phyloP scores from a whole-genome alignment of 495 filamentous ascomycete genomes.

The Cudoniella acicularis region DNA sequence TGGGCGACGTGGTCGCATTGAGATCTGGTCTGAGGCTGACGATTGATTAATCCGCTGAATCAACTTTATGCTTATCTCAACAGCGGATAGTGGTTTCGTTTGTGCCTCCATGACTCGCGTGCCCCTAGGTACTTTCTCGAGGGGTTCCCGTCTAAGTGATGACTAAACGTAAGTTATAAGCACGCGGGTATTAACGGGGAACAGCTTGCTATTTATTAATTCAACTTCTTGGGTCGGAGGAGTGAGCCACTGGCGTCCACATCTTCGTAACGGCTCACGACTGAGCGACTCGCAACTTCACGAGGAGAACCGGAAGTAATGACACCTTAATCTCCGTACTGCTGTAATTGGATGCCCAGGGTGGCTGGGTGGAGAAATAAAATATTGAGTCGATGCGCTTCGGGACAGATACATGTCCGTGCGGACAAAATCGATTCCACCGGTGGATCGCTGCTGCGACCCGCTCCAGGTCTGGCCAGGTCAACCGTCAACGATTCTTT shows the following conservation, averaged over 20 bases:
- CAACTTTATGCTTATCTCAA: conserved; percentile 4
- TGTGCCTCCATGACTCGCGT: no score
- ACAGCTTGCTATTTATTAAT: not conserved
- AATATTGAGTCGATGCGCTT: not conserved
- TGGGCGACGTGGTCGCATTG: not conserved
- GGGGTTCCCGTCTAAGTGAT: no score
- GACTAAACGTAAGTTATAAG: no score
- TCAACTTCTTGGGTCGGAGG: not conserved
- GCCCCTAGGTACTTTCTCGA: no score
- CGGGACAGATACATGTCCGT: not conserved
- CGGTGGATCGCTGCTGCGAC: not conserved
- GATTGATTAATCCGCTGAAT: not conserved
- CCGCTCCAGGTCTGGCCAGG: not conserved
- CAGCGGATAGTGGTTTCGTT: no score
- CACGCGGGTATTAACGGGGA: no score
- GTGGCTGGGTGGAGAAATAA: not conserved
- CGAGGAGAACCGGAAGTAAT: not conserved
- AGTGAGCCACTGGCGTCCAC: not conserved
- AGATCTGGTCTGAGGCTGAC: not conserved
- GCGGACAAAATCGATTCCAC: not conserved
- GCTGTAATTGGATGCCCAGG: not conserved
- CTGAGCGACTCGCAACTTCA: no score
- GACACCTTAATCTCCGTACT: conserved; percentile 1
- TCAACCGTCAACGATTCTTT: no score
- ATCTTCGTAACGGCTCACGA: no score